Evolutionary conservation across 2,329 filamentous ascomycete species (phyloP), one percentile per base, ranked within the genome.

Genomic region (Trichoderma pleuroti): DNA sequence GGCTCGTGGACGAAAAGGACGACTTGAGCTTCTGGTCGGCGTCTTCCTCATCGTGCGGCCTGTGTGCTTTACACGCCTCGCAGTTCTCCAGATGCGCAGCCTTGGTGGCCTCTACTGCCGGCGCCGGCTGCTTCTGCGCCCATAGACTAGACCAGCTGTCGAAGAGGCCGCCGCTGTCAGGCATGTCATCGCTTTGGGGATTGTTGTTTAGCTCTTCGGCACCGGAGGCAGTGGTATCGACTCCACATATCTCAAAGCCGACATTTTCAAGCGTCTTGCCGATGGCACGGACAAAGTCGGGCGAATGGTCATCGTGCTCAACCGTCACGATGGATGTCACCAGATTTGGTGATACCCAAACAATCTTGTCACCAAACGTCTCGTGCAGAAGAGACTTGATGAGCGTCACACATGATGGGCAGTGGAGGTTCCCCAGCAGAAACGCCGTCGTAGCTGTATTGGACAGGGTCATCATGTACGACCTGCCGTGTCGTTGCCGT

Each of bases 381-480:
- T 82, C 84, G 71, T 78, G 83, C 71, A 93, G 81, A 71, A 86
- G 84, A 68, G 86, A 82, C 76, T 88, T 85, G 76, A 94, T 93
- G 74, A 86, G 84, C 42, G 87, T 86, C 63, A 93, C 88, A 78
- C 92, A 94, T 72, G 91, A 92, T 16, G 91, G 89, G 81, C 92
- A 93, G 80, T 94, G 92, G n/a, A 94, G 84, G 79, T 94, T 93
- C 72, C 86, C 87, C 74, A 94, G 83, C 72, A 93, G 84, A 76
- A 91, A 88, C 39, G 87, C 90, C 2, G 88, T 90, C 14, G 84
- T 86, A 71, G 83, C 78, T 71, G 78, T 76, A 69, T 76, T 74
- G 16, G 75, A 68, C 56, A 77, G 70, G 28, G 76, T 65, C 75
- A 81, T 81, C 73, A 52, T 74, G 72, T 72, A 32, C n/a, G 36